Base-by-base conservation (phyloP, 2,329 filamentous ascomycete genomes). In the Ophiobolus disseminans region DNA sequence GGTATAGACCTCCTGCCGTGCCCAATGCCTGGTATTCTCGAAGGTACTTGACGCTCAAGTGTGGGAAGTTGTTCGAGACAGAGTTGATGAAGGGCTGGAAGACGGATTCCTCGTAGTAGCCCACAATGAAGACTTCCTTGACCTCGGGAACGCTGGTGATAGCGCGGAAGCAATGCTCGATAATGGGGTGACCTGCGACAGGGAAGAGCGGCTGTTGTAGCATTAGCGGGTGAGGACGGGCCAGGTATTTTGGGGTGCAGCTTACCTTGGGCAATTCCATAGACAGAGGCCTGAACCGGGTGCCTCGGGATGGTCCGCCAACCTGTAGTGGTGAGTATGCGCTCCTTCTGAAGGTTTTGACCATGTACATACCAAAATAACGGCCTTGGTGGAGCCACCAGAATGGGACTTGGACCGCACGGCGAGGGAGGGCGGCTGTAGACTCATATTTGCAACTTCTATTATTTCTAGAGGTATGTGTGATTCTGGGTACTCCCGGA, bases 51-150 rank as follows among this genome's bases (percentile, higher is more conserved):
- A 97, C 91, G 65, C 86, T 86, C 66, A 97, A 86, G 70, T 90
- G 85, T 44, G 92, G 91, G 78, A 96, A 96, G 72, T 90, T 88
- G 73, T 85, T 85, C 53, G 86, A 81, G 53, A 91, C 86, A 72
- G 96, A 89, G 77, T 96, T 96, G 81, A 97, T 96, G 79, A 97
- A 97, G 77, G 97, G 92, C 69, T 91, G 89, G 84, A 97, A 97
- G 67, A 97, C 90, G 35, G 86, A 84, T 79, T 97, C 94, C 73
- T 99, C 94, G 76, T 97, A 99, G 84, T 99, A 99, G 70, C 94
- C 94, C 70, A 99, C 95, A 69, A 99, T 87, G 80, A 94, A 92
- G 65, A 99, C 93, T 77, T 99, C 94, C 72, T 91, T 90, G 75
- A 99, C 90, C 69, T 90, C 88, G 66, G 90, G 88, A 52, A 97